A percentile compares a stretch with the other conserved stretches of the same genome.
Conservation (phyloP, 371 early-diverging fungal species). For the Umbelopsis sp. region DNA sequence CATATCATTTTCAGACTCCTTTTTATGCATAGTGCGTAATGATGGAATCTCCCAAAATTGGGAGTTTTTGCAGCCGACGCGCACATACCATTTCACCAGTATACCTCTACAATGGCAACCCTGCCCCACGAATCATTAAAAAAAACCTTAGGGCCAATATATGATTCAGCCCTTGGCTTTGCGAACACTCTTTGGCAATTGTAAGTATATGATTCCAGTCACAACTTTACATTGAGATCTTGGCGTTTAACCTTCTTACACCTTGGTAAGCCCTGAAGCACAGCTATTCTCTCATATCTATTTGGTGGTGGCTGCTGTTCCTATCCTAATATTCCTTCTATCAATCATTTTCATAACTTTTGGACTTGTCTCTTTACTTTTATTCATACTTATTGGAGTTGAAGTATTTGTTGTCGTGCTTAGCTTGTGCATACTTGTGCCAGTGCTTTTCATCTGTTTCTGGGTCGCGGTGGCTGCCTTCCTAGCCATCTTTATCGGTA, state of each 20-base stretch:
- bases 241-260: neutral
- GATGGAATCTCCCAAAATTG: too few relatives aligned
- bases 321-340: neutral
- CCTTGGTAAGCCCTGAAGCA: constrained; percentile 2
- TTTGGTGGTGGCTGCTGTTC: neutral
- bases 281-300: neutral
- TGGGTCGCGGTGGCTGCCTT: neutral
- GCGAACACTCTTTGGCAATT: neutral
- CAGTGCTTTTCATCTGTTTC: neutral
- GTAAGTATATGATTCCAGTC: neutral
- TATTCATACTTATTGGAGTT: neutral
- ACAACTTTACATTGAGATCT: neutral
- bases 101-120: neutral
- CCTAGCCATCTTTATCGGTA: neutral
- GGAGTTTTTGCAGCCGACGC: neutral
- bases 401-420: neutral
- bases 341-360: neutral
- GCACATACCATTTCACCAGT: neutral
- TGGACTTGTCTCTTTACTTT: neutral
- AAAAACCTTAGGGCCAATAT: neutral
- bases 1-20: constrained; percentile 16
- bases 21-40: neutral
- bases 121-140: neutral
- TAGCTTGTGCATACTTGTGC: constrained; percentile 6
- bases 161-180: neutral